Percentiles rank a stretch among this genome's conserved stretches.
Conservation (phyloP, 2,329 filamentous ascomycete genomes). For the Monilinia fructicola region DNA sequence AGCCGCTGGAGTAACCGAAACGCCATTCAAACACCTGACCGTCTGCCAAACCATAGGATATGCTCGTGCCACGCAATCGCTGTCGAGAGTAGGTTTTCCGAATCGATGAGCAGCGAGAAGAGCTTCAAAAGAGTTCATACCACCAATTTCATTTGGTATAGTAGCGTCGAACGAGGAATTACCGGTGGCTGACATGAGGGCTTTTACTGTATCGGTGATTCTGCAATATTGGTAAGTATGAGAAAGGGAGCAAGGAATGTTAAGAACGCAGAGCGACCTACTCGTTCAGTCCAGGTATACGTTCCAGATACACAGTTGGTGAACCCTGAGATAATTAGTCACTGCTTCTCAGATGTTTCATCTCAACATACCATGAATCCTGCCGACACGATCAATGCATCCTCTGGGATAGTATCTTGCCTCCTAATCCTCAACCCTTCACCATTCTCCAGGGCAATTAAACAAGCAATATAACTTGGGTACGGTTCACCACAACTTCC, state of each 20-base stretch:
- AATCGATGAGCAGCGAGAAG: slow-evolving; percentile 36
- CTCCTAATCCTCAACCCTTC: slow-evolving; percentile 33
- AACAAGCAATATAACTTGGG: slow-evolving; percentile 48
- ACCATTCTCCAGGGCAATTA: slow-evolving; percentile 37
- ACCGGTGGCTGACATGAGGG: slow-evolving; percentile 31
- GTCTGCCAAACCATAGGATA: slow-evolving; percentile 40
- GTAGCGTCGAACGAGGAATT: slow-evolving; percentile 48
- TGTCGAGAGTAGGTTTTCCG: slow-evolving; percentile 35
- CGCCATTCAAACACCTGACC: slow-evolving; percentile 36
- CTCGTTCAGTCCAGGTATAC: slow-evolving; percentile 38
- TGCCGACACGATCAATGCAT: slow-evolving; percentile 34
- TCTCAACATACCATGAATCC: slow-evolving; percentile 36
- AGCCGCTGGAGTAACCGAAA: slow-evolving; percentile 35
- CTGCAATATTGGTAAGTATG: slow-evolving; percentile 23
- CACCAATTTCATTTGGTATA: slow-evolving; percentile 66
- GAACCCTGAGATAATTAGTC: slow-evolving; percentile 32
- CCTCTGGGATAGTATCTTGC: slow-evolving; percentile 38
- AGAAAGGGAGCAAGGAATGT: neutral
- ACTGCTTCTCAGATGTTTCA: neutral
- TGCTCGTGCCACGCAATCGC: slow-evolving; percentile 38
- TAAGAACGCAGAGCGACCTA: slow-evolving; percentile 22
- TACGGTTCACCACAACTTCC: slow-evolving; percentile 56
- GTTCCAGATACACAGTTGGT: slow-evolving; percentile 38
- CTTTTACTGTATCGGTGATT: slow-evolving; percentile 36
- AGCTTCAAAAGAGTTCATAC: slow-evolving; percentile 52